Evolutionary conservation across 768 basidiomycete genomes (phyloP), one percentile per base, ranked within the genome.

Genomic region (Collybiopsis confluens): DNA sequence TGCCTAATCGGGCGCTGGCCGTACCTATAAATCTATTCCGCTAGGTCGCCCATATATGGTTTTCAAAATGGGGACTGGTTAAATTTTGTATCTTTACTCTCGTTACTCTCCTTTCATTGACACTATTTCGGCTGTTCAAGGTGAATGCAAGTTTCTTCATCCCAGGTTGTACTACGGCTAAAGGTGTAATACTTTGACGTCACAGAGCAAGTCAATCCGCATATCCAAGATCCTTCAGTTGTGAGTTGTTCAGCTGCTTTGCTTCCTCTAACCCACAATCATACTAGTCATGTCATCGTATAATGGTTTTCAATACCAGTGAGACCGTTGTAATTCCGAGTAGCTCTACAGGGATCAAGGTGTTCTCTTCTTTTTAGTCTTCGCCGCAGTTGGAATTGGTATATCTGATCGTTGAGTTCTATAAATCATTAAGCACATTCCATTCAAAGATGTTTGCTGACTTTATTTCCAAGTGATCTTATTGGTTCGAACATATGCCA

Each of bases 81-180:
- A 36, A 49, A 15, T 49, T 20, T 33, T 49, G 8, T 49, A 49
- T 16, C 18, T 49, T 2, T 36, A 30, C 30, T 21, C 30, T 35
- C 47, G 47, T 21, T 49, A 49, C 18, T 49, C 47, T 36, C 47
- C 47, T 6, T 49, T 49, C 20, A 27, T 49, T 20, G 47, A 49
- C 35, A 38, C 36, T 15, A 38, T 36, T 7, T 21, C 37, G 20
- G 33, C 47, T 16, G 35, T 49, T 11, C 18, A 35, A 38, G 47
- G 47, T 47, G 27, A 40, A 16, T n/a, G 10, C 24, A 24, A 6
- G 23, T 11, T 23, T 2, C 16, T 3, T 21, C 24, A 16, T 16
- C 13, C 30, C n/a, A n/a, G n/a, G n/a, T n/a, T n/a, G n/a, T n/a
- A n/a, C n/a, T n/a, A n/a, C n/a, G n/a, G n/a, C n/a, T n/a, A n/a